Evolutionary conservation across 306 rosid species (phyloP).

Genomic region (Lagenaria siceraria): DNA sequence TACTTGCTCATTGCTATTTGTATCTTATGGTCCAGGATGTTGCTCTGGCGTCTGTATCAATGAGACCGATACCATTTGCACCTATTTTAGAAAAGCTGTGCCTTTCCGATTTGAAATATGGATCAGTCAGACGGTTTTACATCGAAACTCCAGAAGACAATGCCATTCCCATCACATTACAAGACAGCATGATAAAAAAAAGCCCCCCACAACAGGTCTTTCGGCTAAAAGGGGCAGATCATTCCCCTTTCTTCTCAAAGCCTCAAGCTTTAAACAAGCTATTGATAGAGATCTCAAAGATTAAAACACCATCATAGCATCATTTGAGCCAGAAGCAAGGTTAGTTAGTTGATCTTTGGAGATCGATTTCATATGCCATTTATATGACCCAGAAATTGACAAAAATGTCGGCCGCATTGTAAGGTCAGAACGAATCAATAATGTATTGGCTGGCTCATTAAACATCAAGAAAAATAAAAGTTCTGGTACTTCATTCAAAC

Average conservation of each 20-base stretch:
- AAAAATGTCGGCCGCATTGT: not conserved
- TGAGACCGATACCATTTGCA: constrained; percentile 82
- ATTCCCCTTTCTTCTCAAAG: constrained; percentile 91
- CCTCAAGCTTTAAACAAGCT: constrained; percentile 95
- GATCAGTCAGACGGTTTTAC: constrained; percentile 72
- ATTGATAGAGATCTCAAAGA: constrained; percentile 67
- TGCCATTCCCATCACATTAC: constrained; percentile 60
- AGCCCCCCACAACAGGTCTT: constrained; percentile 70
- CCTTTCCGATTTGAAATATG: constrained; percentile 65
- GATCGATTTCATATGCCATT: not conserved
- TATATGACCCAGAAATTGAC: not conserved
- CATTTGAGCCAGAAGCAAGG: not conserved
- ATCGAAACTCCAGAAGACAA: constrained; percentile 82
- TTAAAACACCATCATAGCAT: constrained; percentile 5
- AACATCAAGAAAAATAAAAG: not conserved
- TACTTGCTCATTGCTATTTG: not conserved
- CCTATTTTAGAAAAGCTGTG: constrained; percentile 74
- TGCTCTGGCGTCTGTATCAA: constrained; percentile 83
- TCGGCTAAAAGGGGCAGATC: constrained; percentile 75
- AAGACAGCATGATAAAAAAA: constrained; percentile 62
- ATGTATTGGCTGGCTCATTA: constrained; percentile 5
- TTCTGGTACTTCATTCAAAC: not conserved
- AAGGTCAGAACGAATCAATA: not conserved
- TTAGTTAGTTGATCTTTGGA: not conserved
- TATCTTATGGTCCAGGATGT: constrained; percentile 44